These are phyloP conservation scores for Brassica nigra DNA, from an alignment of 345 rosid species.

Conservation along the genomic window DNA sequence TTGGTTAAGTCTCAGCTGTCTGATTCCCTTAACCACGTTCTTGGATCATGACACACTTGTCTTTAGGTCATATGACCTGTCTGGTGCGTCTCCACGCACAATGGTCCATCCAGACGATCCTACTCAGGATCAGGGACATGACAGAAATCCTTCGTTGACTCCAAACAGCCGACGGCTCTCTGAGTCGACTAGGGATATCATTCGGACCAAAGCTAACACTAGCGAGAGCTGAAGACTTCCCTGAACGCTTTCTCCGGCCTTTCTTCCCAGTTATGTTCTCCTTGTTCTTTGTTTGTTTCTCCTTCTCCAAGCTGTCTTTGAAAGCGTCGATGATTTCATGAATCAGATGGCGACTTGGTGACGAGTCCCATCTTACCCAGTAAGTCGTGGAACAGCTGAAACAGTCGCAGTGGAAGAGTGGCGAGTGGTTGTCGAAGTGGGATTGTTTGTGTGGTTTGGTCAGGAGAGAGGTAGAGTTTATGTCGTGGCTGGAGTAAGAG, in stretches of 20 bases:
- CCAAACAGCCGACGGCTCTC: slow-evolving; percentile 31
- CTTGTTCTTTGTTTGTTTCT: slow-evolving; percentile 36
- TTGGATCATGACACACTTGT: too few species aligned
- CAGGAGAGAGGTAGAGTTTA: slow-evolving; percentile 26
- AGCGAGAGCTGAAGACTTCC: slow-evolving; percentile 13
- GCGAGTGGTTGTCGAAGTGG: slow-evolving; percentile 47
- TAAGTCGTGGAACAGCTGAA: slow-evolving; percentile 78
- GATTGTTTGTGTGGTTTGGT: slow-evolving; percentile 24
- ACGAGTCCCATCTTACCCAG: slow-evolving; percentile 85
- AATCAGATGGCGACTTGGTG: slow-evolving; percentile 79
- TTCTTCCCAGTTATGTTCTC: slow-evolving; percentile 27
- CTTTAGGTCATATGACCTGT: too few species aligned
- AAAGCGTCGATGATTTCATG: slow-evolving; percentile 79
- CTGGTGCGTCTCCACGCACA: too few species aligned
- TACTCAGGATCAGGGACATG: too few species aligned
- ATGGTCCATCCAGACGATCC: too few species aligned
- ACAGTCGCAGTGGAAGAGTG: slow-evolving; percentile 68
- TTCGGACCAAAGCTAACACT: background rate
- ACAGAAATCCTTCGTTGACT: slow-evolving; percentile 18
- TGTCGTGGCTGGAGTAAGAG: slow-evolving; percentile 35
- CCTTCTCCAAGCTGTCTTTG: slow-evolving; percentile 54
- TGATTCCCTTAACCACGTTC: too few species aligned
- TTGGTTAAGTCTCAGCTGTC: too few species aligned
- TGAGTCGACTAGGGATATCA: slow-evolving; percentile 28
- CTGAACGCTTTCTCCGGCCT: slow-evolving; percentile 50